Percentiles rank a stretch among this genome's conserved stretches.
Conservation (phyloP, 768 basidiomycete species). For the Clavaria fumosa region DNA sequence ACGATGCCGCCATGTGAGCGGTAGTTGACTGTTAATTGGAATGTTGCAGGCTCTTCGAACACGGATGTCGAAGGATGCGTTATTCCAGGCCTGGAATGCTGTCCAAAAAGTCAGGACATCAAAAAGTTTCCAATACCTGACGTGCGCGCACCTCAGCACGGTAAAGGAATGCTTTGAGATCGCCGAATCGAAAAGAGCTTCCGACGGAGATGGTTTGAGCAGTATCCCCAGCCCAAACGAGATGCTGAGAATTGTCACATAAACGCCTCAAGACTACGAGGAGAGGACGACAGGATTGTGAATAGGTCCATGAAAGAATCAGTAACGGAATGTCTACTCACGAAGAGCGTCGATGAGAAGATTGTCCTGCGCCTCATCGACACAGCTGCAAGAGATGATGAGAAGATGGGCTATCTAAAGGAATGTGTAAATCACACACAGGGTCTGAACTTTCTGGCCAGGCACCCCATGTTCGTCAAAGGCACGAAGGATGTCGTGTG, state of each 20-base stretch:
- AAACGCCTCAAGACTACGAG: constrained; percentile 40
- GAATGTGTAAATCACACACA: constrained; percentile 24
- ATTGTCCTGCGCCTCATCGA: constrained; percentile 65
- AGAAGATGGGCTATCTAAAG: constrained; percentile 1
- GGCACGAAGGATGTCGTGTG: constrained; percentile 31
- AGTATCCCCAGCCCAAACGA: constrained; percentile 73
- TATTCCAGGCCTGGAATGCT: no score
- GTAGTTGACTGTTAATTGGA: constrained; percentile 51
- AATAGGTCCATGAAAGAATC: not conserved
- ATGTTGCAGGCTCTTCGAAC: constrained; percentile 25
- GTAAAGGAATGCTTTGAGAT: constrained; percentile 51
- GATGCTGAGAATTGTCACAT: constrained; percentile 47
- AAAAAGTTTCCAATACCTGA: no score
- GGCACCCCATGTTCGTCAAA: constrained; percentile 20
- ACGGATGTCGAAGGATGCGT: no score
- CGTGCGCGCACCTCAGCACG: constrained; percentile 38
- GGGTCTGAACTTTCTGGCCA: constrained; percentile 33
- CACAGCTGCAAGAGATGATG: constrained; percentile 32
- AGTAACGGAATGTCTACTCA: constrained; percentile 16
- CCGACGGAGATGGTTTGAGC: constrained; percentile 66
- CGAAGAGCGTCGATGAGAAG: constrained; percentile 47
- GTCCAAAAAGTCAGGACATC: no score
- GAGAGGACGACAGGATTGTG: no score
- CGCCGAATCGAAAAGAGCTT: constrained; percentile 56
- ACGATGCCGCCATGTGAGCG: constrained; percentile 63